These are phyloP conservation scores for Pseudodiploospora longispora DNA, from an alignment of 2,329 filamentous ascomycete species.

Conservation along the genomic window DNA sequence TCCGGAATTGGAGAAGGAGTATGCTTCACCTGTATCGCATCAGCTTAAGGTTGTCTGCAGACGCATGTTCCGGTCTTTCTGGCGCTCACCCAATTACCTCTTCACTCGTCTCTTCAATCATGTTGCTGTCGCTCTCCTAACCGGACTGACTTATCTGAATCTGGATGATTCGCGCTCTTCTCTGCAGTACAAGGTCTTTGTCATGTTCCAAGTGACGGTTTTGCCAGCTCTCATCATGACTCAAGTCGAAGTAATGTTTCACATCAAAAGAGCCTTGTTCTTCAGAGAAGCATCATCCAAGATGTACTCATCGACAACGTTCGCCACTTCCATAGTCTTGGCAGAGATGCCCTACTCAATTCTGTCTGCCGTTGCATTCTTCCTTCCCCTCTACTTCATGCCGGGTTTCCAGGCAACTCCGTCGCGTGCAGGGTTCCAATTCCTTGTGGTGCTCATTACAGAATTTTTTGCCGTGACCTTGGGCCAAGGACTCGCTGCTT, in stretches of 20 bases:
- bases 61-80: slow-evolving; percentile 71
- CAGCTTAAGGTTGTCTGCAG: slow-evolving; percentile 69
- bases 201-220: slow-evolving; percentile 84
- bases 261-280: slow-evolving; percentile 70
- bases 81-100: slow-evolving; percentile 81
- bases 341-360: slow-evolving; percentile 81
- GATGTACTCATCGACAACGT: slow-evolving; percentile 76
- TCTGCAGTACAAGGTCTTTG: slow-evolving; percentile 79
- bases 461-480: slow-evolving; percentile 79
- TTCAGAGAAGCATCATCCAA: slow-evolving; percentile 81
- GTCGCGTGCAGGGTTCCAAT: slow-evolving; percentile 72
- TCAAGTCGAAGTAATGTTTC: slow-evolving; percentile 74
- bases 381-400: slow-evolving; percentile 77
- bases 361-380: slow-evolving; percentile 73
- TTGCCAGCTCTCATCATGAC: slow-evolving; percentile 75
- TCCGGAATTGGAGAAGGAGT: slow-evolving; percentile 60
- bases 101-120: slow-evolving; percentile 85
- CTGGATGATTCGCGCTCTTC: slow-evolving; percentile 68
- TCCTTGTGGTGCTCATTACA: slow-evolving; percentile 75
- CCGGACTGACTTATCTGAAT: slow-evolving; percentile 71
- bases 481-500: slow-evolving; percentile 65
- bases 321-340: slow-evolving; percentile 68
- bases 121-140: slow-evolving; percentile 67
- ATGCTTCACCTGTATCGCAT: slow-evolving; percentile 69
- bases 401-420: slow-evolving; percentile 60